Evolutionary conservation across 2,329 filamentous ascomycete genomes (phyloP).

Genomic region (Metarhizium guizhouense): DNA sequence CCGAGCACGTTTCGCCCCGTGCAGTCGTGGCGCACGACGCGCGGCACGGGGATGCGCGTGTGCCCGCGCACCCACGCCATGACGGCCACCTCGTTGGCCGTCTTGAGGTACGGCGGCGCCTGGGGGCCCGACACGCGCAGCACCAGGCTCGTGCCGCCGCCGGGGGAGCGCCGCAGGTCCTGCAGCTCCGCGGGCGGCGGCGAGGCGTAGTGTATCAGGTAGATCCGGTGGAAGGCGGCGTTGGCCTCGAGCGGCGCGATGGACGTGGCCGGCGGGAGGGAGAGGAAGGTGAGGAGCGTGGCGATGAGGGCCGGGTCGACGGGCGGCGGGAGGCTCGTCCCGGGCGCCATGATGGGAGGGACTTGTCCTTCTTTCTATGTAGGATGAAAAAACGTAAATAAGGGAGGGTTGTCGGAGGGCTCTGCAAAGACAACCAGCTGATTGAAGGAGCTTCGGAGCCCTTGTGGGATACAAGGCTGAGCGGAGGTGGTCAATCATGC

Average conservation of each 20-base stretch:
- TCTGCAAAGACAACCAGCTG: too few relatives aligned
- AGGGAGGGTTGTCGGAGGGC: too few relatives aligned
- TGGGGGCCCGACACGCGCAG: conserved; percentile 27
- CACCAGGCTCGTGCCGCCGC: conserved; percentile 13
- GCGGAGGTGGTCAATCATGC: too few relatives aligned
- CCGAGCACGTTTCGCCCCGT: conserved; percentile 18
- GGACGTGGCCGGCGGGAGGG: conserved; percentile 8
- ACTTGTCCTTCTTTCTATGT: not conserved
- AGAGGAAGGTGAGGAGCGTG: conserved; percentile 9
- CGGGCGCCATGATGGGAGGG: not conserved
- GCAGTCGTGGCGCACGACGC: conserved; percentile 18
- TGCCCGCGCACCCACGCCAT: conserved; percentile 24
- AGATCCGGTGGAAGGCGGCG: conserved; percentile 18
- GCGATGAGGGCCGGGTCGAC: conserved; percentile 6
- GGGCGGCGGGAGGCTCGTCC: not conserved
- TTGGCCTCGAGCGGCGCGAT: conserved; percentile 12
- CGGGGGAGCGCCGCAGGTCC: not conserved
- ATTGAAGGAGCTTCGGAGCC: not conserved
- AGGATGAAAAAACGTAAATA: too few relatives aligned
- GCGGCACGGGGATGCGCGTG: conserved; percentile 25
- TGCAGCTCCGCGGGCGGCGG: not conserved
- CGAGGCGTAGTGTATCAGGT: conserved; percentile 12
- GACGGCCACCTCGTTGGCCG: conserved; percentile 25
- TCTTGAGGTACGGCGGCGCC: conserved; percentile 25
- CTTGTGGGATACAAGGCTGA: too few relatives aligned